These are phyloP conservation scores for Colletotrichum liriopes DNA, from an alignment of 2,329 filamentous ascomycete genomes.

Conservation along the genomic window DNA sequence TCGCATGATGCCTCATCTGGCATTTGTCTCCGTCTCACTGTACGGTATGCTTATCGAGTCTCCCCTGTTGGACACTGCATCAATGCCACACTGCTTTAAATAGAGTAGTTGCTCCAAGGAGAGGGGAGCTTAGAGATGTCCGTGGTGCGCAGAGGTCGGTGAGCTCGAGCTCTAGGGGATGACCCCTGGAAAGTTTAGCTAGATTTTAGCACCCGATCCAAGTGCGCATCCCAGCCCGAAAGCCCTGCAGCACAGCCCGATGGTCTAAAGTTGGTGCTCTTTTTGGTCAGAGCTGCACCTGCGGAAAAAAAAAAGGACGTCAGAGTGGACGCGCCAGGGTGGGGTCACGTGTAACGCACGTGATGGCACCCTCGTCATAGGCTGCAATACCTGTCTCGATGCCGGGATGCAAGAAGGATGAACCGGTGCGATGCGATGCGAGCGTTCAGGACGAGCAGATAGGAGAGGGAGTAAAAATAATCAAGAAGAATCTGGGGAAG, in stretches of 20 bases:
- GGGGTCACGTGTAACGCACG: constrained; percentile 39
- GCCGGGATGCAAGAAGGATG: neutral
- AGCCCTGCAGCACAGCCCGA: constrained; percentile 33
- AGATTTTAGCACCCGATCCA: constrained; percentile 31
- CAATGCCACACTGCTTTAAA: neutral
- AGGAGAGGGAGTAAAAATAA: neutral
- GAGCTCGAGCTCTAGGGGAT: constrained; percentile 29
- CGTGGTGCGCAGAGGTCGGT: constrained; percentile 5
- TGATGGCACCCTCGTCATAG: constrained; percentile 20
- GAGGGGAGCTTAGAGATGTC: neutral
- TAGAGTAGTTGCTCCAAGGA: neutral
- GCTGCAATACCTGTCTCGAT: too few species aligned
- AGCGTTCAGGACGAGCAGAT: neutral
- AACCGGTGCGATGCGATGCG: neutral
- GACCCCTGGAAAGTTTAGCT: constrained; percentile 34
- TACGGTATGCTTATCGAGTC: neutral
- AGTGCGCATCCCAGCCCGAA: constrained; percentile 25
- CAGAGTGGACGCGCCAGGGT: constrained; percentile 23
- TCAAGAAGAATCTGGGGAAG: neutral
- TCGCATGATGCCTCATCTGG: neutral
- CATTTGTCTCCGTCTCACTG: neutral
- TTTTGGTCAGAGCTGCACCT: neutral
- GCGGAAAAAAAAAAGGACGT: constrained; percentile 10
- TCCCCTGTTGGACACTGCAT: neutral
- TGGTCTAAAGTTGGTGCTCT: neutral